Base-by-base conservation (phyloP, 108 stramenopile species). In the Discostella pseudostelligera region DNA sequence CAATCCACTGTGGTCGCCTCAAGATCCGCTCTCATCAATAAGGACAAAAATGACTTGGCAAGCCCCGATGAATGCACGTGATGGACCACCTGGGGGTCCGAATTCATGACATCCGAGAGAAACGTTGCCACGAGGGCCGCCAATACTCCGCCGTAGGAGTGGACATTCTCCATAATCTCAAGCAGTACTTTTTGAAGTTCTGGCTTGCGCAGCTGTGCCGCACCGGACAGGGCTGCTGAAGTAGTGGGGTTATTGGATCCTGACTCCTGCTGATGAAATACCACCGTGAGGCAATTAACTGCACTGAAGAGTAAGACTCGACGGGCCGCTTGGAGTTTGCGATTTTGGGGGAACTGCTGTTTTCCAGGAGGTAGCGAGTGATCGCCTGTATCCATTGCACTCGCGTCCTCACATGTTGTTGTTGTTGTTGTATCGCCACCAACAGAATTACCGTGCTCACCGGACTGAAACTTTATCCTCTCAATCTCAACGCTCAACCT, bases 61-160 rank as follows among this genome's bases (percentile, higher is more conserved):
- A 92, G 59, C 8, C 94, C 94, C 22, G 80, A 80, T 48, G 80
- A 63, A 59, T 95, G 90, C 17, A 95, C 88, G 54, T 88, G 69
- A 55, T 85, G 78, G 13, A 95, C 90, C 17, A 87, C 80, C 47
- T 87, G 90, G 16, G 94, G 90, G 67, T 95, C 94, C 12, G 79
- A 74, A 56, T 95, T 95, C 87, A 95, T 87, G 12, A 95, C 86
- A 71, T 95, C 94, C 5, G 85, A 72, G 61, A 95, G 68, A 17
- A 95, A 65, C 0, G 91, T 87, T 5, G 74, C 59, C 19, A 81
- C 74, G 9, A 95, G 72, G 17, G 89, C 86, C 4, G 76, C 87
- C 14, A 95, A 67, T 32, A 87, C 81, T 7, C 90, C 93, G 25
- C 93, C 93, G 49, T 85, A 95, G 4, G 65, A 53, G 35, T 70